Conservation (phyloP, 2,329 filamentous ascomycete genomes). For the Lasiodiplodia citricola region DNA sequence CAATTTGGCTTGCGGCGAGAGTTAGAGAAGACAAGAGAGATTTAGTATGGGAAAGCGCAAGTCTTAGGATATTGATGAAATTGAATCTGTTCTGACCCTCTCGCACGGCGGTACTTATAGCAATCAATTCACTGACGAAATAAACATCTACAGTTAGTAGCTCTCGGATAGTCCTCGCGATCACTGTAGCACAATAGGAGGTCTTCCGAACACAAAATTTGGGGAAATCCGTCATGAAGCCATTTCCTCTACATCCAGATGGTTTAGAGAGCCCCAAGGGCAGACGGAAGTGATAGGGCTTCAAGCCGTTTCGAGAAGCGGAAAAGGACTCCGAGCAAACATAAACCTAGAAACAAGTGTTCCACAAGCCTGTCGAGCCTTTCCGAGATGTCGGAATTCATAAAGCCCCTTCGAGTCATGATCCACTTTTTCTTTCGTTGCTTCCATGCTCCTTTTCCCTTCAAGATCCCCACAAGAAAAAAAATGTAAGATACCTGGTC, state of each 20-base stretch:
- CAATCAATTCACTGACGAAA: no score
- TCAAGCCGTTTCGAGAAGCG: neutral
- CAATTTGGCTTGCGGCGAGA: no score
- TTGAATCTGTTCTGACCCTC: no score
- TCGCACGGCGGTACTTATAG: no score
- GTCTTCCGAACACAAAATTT: neutral
- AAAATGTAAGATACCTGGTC: neutral
- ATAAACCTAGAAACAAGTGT: neutral
- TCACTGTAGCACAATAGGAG: no score
- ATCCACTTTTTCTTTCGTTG: neutral
- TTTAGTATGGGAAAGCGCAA: neutral
- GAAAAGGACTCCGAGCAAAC: neutral
- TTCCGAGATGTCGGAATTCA: neutral
- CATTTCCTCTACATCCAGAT: neutral
- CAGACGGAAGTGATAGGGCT: neutral
- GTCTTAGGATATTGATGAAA: no score
- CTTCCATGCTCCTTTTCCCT: neutral
- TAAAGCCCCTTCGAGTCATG: neutral
- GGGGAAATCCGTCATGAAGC: neutral
- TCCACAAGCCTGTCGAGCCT: neutral
- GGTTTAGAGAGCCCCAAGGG: neutral
- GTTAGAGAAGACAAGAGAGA: no score
- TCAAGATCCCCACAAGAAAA: neutral
- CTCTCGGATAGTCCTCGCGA: no score
- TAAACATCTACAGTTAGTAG: no score